Evolutionary conservation across 2,329 filamentous ascomycete genomes (phyloP), one percentile per base, ranked within the genome.

Genomic region (Aspergillus neotritici): DNA sequence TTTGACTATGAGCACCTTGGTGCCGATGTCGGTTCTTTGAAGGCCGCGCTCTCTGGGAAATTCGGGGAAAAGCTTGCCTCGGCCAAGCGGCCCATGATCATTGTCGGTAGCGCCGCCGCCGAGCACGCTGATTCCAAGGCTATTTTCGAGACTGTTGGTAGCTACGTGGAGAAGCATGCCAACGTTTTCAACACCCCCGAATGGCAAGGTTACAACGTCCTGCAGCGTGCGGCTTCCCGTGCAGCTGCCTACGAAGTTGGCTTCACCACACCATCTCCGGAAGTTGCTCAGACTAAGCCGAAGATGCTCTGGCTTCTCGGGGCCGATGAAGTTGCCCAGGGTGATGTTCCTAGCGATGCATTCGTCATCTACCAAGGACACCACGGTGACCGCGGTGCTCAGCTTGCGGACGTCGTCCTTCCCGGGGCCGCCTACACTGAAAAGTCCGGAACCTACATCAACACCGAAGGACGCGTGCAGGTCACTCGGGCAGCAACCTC

Each of bases 311-410:
- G 91, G 90, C 83, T 98, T 40, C 82, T 98, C 40, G 93, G 90
- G 55, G 93, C 93, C 21, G 93, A 98, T 65, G 93, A 98, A 73
- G 78, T 97, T 63, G 77, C 78, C 52, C 81, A 87, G 55, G 78
- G 80, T 46, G 89, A 96, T 57, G 87, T 98, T 45, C 93, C 93
- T 59, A 94, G 93, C 76, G 86, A 93, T 54, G 90, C 93, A 10
- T 98, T 97, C 64, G 84, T 98, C 50, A 80, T 98, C 60, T 98
- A 98, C 76, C 93, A 98, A 71, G 93, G 93, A 53, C 93, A 98
- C 69, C 93, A 98, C 69, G 93, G 93, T 70, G 93, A 98, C 72
- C 80, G 80, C 41, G 93, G 91, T 52, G 93, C 93, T 43, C 85
- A 94, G 70, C 80, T 96, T 49, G 93, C 93, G 37, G 91, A 98